Evolutionary conservation across 2,329 filamentous ascomycete species (phyloP).

Genomic region (Exophiala xenobiotica): DNA sequence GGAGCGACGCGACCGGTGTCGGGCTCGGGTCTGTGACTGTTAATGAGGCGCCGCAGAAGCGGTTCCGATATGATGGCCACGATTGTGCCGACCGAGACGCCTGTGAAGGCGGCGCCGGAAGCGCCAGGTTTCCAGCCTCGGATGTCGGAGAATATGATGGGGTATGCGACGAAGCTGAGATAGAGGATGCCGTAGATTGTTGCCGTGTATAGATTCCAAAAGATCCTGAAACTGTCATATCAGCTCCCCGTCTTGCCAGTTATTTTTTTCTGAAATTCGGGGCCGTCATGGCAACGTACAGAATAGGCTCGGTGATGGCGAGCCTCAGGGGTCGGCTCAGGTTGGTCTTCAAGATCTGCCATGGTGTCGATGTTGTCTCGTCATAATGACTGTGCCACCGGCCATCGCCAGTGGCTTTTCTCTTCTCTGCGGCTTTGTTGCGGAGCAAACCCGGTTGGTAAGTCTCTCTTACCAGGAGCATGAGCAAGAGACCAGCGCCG

Average conservation of each 20-base stretch:
- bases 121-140: constrained; percentile 33
- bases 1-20: constrained; percentile 70
- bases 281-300: neutral
- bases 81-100: constrained; percentile 35
- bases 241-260: no score
- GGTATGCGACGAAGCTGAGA: constrained; percentile 75
- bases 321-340: neutral
- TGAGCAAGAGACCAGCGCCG: constrained; percentile 38
- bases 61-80: constrained; percentile 59
- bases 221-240: neutral
- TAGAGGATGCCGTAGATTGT: constrained; percentile 67
- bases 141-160: constrained; percentile 60
- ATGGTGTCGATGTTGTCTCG: neutral
- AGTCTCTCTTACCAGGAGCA: neutral
- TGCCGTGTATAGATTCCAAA: constrained; percentile 58
- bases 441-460: neutral
- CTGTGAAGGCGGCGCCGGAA: constrained; percentile 32
- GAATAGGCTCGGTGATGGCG: neutral
- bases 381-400: neutral
- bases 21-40: constrained; percentile 67
- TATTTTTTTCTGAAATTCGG: neutral
- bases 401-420: neutral
- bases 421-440: neutral
- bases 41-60: constrained; percentile 56
- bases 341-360: neutral